These are phyloP conservation scores for Lasiodiplodia citricola DNA, from an alignment of 2,329 filamentous ascomycete genomes.

Conservation along the genomic window DNA sequence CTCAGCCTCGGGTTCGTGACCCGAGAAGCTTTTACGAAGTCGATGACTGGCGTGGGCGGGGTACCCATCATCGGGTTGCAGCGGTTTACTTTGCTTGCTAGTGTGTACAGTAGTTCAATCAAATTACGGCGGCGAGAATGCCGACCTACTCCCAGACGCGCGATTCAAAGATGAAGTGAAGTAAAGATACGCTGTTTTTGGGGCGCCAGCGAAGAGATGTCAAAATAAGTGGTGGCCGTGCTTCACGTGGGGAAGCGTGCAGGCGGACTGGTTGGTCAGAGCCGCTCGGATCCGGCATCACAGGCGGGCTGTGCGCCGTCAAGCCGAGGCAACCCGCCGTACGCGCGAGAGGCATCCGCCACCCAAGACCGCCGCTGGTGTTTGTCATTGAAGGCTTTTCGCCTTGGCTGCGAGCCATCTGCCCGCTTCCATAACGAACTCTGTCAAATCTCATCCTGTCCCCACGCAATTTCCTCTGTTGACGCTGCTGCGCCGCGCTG, in stretches of 20 bases:
- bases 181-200: not conserved
- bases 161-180: not conserved
- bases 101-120: slow-evolving; percentile 15
- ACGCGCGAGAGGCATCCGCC: slow-evolving; percentile 14
- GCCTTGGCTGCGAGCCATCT: slow-evolving; percentile 8
- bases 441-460: not conserved
- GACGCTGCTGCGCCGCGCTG: not conserved
- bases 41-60: slow-evolving; percentile 24
- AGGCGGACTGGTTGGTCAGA: not conserved
- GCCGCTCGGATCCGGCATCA: slow-evolving; percentile 16
- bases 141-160: not conserved
- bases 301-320: not conserved
- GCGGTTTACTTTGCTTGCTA: slow-evolving; percentile 12
- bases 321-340: slow-evolving; percentile 24
- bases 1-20: slow-evolving; percentile 5
- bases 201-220: not conserved
- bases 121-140: not conserved
- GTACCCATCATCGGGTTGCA: slow-evolving; percentile 22
- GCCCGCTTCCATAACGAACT: not conserved
- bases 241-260: not conserved
- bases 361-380: not conserved
- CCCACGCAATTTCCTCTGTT: not conserved
- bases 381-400: slow-evolving; percentile 12
- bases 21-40: slow-evolving; percentile 23
- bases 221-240: slow-evolving; percentile 16